Conservation (phyloP, 2,329 filamentous ascomycete species). For the Chrysoporthe puriensis region DNA sequence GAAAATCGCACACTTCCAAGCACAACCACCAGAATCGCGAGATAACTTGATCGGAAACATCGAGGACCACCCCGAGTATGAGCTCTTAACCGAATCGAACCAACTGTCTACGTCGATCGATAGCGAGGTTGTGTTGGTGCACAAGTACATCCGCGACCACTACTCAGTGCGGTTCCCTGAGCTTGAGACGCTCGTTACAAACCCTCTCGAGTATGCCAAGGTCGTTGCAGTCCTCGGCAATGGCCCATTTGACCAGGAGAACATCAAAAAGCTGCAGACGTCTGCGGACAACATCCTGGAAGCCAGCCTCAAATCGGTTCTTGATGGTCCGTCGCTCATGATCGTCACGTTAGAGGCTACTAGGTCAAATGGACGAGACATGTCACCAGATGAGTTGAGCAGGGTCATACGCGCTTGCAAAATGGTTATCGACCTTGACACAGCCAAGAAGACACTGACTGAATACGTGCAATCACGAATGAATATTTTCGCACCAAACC, state of each 20-base stretch:
- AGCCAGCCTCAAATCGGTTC: conserved; percentile 73
- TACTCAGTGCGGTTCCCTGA: conserved; percentile 94
- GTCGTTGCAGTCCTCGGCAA: conserved; percentile 93
- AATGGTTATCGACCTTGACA: conserved; percentile 86
- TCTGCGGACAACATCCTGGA: conserved; percentile 79
- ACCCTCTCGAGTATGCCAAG: conserved; percentile 93
- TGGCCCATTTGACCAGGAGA: conserved; percentile 79
- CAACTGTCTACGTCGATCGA: conserved; percentile 90
- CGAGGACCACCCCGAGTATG: conserved; percentile 91
- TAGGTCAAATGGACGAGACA: conserved; percentile 78
- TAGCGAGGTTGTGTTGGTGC: conserved; percentile 87
- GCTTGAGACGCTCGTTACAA: conserved; percentile 85
- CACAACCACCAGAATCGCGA: conserved; percentile 66
- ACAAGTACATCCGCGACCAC: conserved; percentile 96
- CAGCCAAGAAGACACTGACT: conserved; percentile 82
- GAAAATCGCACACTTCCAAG: conserved; percentile 81
- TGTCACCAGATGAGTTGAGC: conserved; percentile 75
- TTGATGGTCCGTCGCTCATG: conserved; percentile 92
- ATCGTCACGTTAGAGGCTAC: conserved; percentile 94
- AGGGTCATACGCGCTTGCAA: conserved; percentile 78
- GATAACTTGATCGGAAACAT: conserved; percentile 72
- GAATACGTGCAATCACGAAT: conserved; percentile 97
- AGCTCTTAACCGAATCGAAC: conserved; percentile 85
- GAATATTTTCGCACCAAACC: conserved; percentile 92
- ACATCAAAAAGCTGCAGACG: conserved; percentile 78